Evolutionary conservation across 108 stramenopile species (phyloP).

Genomic region (Craspedostauros australis): DNA sequence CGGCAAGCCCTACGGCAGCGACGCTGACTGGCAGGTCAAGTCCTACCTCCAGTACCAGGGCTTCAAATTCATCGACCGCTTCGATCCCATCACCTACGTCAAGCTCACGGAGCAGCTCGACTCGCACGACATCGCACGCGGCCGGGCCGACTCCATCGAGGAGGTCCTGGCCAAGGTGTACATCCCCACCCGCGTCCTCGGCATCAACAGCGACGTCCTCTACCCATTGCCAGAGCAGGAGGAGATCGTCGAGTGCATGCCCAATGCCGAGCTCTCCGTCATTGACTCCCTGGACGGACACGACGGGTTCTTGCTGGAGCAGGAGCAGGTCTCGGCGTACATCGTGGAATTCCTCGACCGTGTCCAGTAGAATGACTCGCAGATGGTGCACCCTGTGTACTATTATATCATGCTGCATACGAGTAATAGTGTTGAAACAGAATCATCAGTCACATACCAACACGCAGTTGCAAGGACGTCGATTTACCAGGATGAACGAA

Average conservation of each 20-base stretch:
- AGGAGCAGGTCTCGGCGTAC: conserved; percentile 80
- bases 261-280: conserved; percentile 60
- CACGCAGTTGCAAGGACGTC: too few species aligned
- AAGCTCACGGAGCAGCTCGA: conserved; percentile 93
- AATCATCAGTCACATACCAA: too few species aligned
- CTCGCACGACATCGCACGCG: conserved; percentile 80
- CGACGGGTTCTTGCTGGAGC: conserved; percentile 92
- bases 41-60: conserved; percentile 91
- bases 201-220: conserved; percentile 86
- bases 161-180: conserved; percentile 56
- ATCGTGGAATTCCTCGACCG: conserved; percentile 75
- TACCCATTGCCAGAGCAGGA: conserved; percentile 87
- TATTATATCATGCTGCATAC: too few species aligned
- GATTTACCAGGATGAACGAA: too few species aligned
- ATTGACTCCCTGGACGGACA: conserved; percentile 85
- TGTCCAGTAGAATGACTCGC: too few species aligned
- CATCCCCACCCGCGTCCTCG: conserved; percentile 79
- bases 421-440: too few species aligned
- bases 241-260: conserved; percentile 62
- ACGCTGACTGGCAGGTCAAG: conserved; percentile 80
- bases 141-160: conserved; percentile 45
- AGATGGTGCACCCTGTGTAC: too few species aligned
- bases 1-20: conserved; percentile 35
- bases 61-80: conserved; percentile 77
- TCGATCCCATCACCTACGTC: conserved; percentile 91